phyloP scores from a whole-genome alignment of 1,139 yeast species.

The Geotrichum klebahnii region DNA sequence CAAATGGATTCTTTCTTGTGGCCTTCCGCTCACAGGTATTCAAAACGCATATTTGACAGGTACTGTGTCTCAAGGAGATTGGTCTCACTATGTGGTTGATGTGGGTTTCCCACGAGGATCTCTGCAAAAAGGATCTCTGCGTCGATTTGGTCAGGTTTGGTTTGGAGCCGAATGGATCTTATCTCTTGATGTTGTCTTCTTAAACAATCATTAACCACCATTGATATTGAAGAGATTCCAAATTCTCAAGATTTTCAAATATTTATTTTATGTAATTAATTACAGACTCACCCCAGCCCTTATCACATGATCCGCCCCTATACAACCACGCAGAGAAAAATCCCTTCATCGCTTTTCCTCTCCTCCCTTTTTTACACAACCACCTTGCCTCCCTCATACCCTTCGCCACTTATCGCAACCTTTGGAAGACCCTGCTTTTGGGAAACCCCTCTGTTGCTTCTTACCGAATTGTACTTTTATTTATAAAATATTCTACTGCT shows the following conservation, averaged over 20 bases:
- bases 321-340: neutral
- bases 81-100: constrained; percentile 61
- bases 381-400: neutral
- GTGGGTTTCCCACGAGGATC: constrained; percentile 57
- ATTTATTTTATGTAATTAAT: too few species aligned
- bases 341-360: neutral
- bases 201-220: too few species aligned
- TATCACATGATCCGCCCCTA: neutral
- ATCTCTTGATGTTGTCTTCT: constrained; percentile 25
- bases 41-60: constrained; percentile 54
- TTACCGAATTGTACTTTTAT: too few species aligned
- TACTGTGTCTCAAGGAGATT: constrained; percentile 42
- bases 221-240: too few species aligned
- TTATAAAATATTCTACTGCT: too few species aligned
- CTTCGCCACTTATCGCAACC: neutral
- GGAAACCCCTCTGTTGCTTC: neutral
- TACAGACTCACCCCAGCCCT: neutral
- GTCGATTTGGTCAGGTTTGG: constrained; percentile 45
- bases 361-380: neutral
- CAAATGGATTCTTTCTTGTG: constrained; percentile 62
- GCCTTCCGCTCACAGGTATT: constrained; percentile 67
- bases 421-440: neutral
- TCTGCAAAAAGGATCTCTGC: constrained; percentile 42
- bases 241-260: too few species aligned
- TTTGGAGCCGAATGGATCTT: constrained; percentile 40